These are phyloP conservation scores for Chondrus crispus DNA, from an alignment of 23 red algal species.

Conservation along the genomic window DNA sequence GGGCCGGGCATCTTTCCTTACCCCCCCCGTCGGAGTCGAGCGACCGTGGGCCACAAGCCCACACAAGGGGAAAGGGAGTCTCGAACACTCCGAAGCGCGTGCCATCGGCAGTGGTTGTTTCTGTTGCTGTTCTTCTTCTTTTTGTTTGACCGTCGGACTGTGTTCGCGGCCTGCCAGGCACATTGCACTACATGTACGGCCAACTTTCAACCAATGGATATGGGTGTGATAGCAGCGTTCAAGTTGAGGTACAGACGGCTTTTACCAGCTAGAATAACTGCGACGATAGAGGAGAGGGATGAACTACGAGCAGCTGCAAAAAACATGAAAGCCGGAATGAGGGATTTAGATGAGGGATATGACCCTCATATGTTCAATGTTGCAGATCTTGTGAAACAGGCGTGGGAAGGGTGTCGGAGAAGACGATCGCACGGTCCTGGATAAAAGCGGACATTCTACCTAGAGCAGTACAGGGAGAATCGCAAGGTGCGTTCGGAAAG, in stretches of 20 bases:
- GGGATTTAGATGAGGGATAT: background rate
- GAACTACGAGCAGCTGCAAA: background rate
- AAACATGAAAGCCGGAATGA: background rate
- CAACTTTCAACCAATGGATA: slow-evolving; percentile 6
- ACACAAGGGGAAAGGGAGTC: too few relatives aligned
- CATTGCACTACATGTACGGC: too few relatives aligned
- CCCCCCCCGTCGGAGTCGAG: too few relatives aligned
- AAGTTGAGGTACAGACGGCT: background rate
- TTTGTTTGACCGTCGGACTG: too few relatives aligned
- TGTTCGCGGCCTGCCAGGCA: too few relatives aligned
- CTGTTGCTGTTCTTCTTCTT: too few relatives aligned
- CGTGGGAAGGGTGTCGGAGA: background rate
- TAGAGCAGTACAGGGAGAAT: background rate
- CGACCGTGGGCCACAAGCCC: too few relatives aligned
- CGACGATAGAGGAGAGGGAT: background rate
- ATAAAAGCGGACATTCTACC: background rate
- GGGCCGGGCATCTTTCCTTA: too few relatives aligned
- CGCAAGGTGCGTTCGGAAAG: background rate
- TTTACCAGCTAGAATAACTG: background rate
- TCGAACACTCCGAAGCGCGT: too few relatives aligned
- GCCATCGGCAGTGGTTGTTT: too few relatives aligned
- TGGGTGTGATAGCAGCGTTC: background rate
- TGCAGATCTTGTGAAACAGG: background rate
- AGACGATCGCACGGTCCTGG: background rate
- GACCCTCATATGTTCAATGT: background rate